Base-by-base conservation (phyloP, 1,139 yeast species). In the Hyphopichia fennica region DNA sequence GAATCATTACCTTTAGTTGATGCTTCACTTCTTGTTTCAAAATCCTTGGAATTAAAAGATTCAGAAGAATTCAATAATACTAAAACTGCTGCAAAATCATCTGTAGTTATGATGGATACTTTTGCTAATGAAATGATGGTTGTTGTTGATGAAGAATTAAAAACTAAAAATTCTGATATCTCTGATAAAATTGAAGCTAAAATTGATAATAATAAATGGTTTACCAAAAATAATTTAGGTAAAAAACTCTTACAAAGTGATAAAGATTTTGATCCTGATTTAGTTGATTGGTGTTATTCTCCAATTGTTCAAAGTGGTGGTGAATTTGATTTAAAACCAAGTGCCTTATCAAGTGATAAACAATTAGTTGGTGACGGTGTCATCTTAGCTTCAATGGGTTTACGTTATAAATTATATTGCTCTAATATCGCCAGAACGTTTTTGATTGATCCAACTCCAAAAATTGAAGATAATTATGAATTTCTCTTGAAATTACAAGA, bases 281-380 rank as follows among this genome's bases (percentile, higher is more conserved):
- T 82, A 49, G 68, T 93, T 30, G 98, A 93, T 63, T 93, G 97
- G 97, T 87, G 96, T 54, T 90, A 89, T 63, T 82, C 90, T 38
- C 98, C 99, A 25, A 87, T 89, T 44, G 77, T 93, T 45, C 96
- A 91, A 65, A 85, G 95, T 53, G 96, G 96, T 41, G 90, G 89
- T 35, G 82, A 82, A 41, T 91, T 83, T 58, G 96, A 90, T 61
- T 72, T 91, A 57, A 84, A 78, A 55, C 95, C 96, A 37, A 84
- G 95, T 49, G 96, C 96, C 1, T 79, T 83, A 50, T 84, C 96
- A 0, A 79, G 79, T 41, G 79, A 82, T 46, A 79, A 81, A 40
- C 77, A 75, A 50, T 74, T 91, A 45, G 77, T 77, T 34, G 86
- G 87, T 11, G 86, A 86, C 34, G 95, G 96, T 16, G 90, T 88